Base-by-base conservation (phyloP, 2,329 filamentous ascomycete genomes). In the Corynespora cassiicola region DNA sequence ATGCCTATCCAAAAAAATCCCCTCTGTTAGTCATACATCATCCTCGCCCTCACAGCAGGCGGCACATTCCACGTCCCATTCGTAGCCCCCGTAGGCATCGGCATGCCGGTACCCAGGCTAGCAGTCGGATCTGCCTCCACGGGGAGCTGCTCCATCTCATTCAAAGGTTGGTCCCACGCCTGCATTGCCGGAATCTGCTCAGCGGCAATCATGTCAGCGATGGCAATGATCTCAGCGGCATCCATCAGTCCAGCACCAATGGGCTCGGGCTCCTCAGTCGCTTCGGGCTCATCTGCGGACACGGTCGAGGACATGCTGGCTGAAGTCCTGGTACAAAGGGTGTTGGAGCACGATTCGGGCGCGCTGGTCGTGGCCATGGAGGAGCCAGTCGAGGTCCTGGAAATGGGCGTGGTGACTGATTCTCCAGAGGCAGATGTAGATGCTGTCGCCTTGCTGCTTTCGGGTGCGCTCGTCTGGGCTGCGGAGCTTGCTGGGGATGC, bases 51-150 rank as follows among this genome's bases (percentile, higher is more conserved):
- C n/a, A n/a, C n/a, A n/a, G n/a, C n/a, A n/a, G n/a, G n/a, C n/a
- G n/a, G n/a, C n/a, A n/a, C n/a, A n/a, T n/a, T 25, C 42, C 42
- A 45, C 6, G 42, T 45, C 3, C 42, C 42, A 11, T 45, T 45
- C 17, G 14, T 19, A 6, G 17, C 24, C 9, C 37, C 42, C 8
- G 42, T 41, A 8, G 37, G 35, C 21, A 33, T 37, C 11, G 42
- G 37, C 21, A 45, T 15, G 9, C 37, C 42, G 2, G 28, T 45
- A 3, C 42, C 42, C 22, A 33, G 5, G 16, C 42, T 45, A 7
- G 32, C 42, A 2, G 32, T 45, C 7, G 42, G 32, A 27, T 39
- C 41, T 7, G 14, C 31, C n/a, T 35, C 31, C 5, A 43, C 15
- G 7, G 12, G 12, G 16, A 14, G 12, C 12, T 14, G 11, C 7